These are phyloP conservation scores for Xanthoconium stramineum DNA, from an alignment of 768 basidiomycete genomes.

Conservation along the genomic window DNA sequence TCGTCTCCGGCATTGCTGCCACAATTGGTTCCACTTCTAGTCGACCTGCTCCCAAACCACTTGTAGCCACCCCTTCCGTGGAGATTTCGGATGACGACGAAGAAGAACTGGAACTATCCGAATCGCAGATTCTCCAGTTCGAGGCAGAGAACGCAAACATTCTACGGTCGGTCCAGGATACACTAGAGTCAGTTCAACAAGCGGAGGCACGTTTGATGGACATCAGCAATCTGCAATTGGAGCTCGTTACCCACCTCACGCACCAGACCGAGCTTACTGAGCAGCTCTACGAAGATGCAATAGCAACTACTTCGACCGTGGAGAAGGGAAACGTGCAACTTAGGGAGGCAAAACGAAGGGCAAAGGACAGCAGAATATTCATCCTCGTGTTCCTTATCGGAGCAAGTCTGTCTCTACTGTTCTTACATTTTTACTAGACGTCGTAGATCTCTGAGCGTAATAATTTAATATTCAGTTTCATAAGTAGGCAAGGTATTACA, in stretches of 20 bases:
- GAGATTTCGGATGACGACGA: slow-evolving; percentile 61
- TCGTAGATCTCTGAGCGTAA: slow-evolving; percentile 2
- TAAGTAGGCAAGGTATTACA: slow-evolving; percentile 1
- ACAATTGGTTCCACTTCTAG: slow-evolving; percentile 51
- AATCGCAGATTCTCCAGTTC: slow-evolving; percentile 89
- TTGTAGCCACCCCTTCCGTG: slow-evolving; percentile 32
- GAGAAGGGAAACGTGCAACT: slow-evolving; percentile 90
- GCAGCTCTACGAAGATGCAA: slow-evolving; percentile 91
- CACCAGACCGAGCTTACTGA: slow-evolving; percentile 91
- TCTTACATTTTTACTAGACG: slow-evolving; percentile 86
- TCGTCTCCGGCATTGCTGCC: slow-evolving; percentile 54
- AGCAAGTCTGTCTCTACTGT: slow-evolving; percentile 86
- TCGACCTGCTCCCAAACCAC: slow-evolving; percentile 29
- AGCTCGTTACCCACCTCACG: slow-evolving; percentile 83
- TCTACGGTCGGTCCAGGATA: slow-evolving; percentile 78
- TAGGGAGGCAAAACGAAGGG: slow-evolving; percentile 82
- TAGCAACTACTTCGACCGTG: slow-evolving; percentile 79
- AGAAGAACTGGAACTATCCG: slow-evolving; percentile 78
- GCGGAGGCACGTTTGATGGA: slow-evolving; percentile 91
- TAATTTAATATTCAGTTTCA: slow-evolving; percentile 3
- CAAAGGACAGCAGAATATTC: slow-evolving; percentile 84
- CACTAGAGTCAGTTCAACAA: slow-evolving; percentile 83
- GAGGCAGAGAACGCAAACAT: slow-evolving; percentile 89
- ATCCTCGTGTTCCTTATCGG: slow-evolving; percentile 90
- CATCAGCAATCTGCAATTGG: slow-evolving; percentile 90